These are phyloP conservation scores for Calocybe gangraenosa DNA, from an alignment of 768 basidiomycete genomes.

Conservation along the genomic window DNA sequence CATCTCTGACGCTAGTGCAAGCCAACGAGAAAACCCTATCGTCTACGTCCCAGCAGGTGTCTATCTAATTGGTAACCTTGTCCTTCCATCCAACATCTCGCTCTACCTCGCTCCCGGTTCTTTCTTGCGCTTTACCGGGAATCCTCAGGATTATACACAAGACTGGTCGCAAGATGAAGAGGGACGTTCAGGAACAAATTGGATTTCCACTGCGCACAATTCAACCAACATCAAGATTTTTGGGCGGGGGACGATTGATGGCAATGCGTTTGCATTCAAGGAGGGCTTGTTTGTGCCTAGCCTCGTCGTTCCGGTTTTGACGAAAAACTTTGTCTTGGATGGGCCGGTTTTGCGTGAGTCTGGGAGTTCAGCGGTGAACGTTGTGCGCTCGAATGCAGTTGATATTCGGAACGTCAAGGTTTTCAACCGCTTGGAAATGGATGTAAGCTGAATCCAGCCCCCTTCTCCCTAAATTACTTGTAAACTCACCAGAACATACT, in stretches of 20 bases:
- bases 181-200: constrained; percentile 14
- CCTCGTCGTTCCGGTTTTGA: constrained; percentile 14
- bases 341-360: constrained; percentile 14
- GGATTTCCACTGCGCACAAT: constrained; percentile 15
- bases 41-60: constrained; percentile 16
- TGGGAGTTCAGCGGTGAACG: constrained; percentile 13
- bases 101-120: constrained; percentile 18
- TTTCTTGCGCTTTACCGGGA: constrained; percentile 14
- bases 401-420: constrained; percentile 11
- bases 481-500: too few species aligned
- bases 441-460: too few species aligned
- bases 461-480: too few species aligned
- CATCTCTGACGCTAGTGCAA: constrained; percentile 8
- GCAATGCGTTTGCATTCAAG: constrained; percentile 8
- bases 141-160: constrained; percentile 8
- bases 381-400: constrained; percentile 13
- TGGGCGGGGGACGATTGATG: constrained; percentile 17
- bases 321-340: constrained; percentile 14
- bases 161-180: constrained; percentile 13
- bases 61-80: constrained; percentile 15
- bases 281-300: constrained; percentile 6
- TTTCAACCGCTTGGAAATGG: constrained; percentile 13
- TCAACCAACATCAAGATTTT: constrained; percentile 16
- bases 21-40: constrained; percentile 6
- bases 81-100: constrained; percentile 16